phyloP scores from a whole-genome alignment of 2,329 filamentous ascomycete genomes.

The Metarhizium guizhouense region DNA sequence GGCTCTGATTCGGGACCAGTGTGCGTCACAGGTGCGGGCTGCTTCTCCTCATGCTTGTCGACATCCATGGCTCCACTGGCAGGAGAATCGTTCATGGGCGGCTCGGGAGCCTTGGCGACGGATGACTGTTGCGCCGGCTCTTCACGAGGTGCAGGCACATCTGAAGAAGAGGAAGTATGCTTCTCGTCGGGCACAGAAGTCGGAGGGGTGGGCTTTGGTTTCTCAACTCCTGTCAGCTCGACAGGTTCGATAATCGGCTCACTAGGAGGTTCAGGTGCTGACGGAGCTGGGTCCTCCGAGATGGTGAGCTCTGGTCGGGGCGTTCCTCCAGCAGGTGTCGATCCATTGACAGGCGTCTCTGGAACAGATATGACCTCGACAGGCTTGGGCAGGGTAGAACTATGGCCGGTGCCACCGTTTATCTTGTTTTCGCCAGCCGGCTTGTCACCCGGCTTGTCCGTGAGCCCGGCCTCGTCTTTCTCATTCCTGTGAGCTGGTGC shows the following conservation, averaged over 20 bases:
- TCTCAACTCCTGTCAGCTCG: constrained; percentile 15
- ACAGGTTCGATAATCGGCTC: constrained; percentile 17
- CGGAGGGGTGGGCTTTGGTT: constrained; percentile 13
- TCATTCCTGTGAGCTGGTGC: constrained; percentile 2
- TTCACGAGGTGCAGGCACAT: not conserved
- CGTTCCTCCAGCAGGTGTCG: constrained; percentile 25
- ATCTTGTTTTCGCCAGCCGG: constrained; percentile 10
- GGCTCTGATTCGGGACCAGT: constrained; percentile 5
- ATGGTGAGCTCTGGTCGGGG: constrained; percentile 26
- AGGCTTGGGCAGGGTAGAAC: constrained; percentile 18
- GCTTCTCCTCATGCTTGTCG: not conserved
- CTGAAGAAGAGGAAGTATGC: not conserved
- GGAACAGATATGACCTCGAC: constrained; percentile 27
- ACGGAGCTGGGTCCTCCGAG: constrained; percentile 14
- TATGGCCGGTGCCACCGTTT: constrained; percentile 10
- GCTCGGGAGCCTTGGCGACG: not conserved
- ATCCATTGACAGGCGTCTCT: constrained; percentile 25
- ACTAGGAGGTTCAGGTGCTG: constrained; percentile 7
- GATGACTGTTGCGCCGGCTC: not conserved
- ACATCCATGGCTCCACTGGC: not conserved
- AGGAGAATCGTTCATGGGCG: not conserved
- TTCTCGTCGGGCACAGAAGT: constrained; percentile 14
- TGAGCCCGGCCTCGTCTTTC: not conserved
- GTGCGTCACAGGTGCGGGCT: constrained; percentile 3
- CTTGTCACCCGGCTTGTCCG: constrained; percentile 12